Evolutionary conservation across 495 filamentous ascomycete genomes (phyloP), one percentile per base, ranked within the genome.

Genomic region (Lophiotrema nucula): DNA sequence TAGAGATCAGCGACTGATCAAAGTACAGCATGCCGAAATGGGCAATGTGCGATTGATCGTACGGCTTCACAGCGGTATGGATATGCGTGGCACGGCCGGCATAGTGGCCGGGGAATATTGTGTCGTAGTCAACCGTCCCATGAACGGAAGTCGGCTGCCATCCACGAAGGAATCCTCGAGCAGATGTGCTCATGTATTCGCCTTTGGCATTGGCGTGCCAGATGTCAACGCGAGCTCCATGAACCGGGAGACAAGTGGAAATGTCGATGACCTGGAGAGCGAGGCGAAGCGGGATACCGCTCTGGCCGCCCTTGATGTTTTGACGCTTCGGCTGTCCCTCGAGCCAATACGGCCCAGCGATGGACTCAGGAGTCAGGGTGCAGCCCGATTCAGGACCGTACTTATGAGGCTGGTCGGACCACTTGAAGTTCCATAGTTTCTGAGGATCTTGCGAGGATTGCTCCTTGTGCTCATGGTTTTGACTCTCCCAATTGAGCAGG

Each of bases 51-150:
- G 50, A 19, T 3, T 33, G 4, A n/a, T 11, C 10, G n/a, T 18
- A 13, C 12, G 45, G 35, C 3, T 33, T 45, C 6, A 58, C 39
- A 22, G 39, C 45, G 16, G 51, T 37, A 37, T 58, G 46, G 16
- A 51, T 49, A 25, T 51, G 55, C 1, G 33, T 51, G 11, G 21
- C 24, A 22, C 55, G 55, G 25, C 31, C 37, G 35, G 18, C 2
- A 21, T 58, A 58, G 19, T 58, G 45, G 3, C 55, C 45, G 8
- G 55, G 55, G 16, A 42, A 58, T 13, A 31, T 58, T 22, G 55
- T 58, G 16, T 58, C 55, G 35, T 47, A 58, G 23, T 58, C 45
- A 3, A 44, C 47, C 5, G 55, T 58, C 15, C 55, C 55, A n/a
- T 26, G 25, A n/a, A 3, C 3, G 18, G 45, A 51, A n/a, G 39